Conservation (phyloP, 257 asterid species). For the Rubia yunnanensis region DNA sequence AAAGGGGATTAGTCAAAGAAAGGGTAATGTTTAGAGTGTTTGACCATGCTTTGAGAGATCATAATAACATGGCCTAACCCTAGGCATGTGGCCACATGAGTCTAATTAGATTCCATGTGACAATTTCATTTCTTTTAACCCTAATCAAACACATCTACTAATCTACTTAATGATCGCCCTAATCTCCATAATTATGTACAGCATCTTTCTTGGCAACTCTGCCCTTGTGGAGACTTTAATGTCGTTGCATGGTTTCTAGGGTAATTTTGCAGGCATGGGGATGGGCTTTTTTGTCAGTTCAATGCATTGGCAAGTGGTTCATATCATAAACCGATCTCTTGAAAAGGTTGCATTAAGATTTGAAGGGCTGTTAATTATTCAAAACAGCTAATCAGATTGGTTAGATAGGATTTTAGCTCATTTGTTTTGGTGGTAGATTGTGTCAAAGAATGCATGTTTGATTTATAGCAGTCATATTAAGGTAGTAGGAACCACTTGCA, state of each 20-base stretch:
- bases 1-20: slow-evolving; percentile 25
- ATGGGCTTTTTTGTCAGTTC: slow-evolving; percentile 36
- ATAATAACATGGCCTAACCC: slow-evolving; percentile 36
- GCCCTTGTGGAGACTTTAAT: slow-evolving; percentile 19
- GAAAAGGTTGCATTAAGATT: slow-evolving; percentile 30
- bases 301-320: slow-evolving; percentile 19
- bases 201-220: slow-evolving; percentile 12
- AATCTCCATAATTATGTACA: neutral
- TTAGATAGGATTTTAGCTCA: slow-evolving; percentile 11
- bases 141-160: slow-evolving; percentile 21
- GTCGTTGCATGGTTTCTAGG: neutral
- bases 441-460: too few relatives aligned
- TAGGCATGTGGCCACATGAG: slow-evolving; percentile 70
- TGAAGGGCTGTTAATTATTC: slow-evolving; percentile 21
- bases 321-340: slow-evolving; percentile 23
- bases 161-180: neutral
- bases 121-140: slow-evolving; percentile 20
- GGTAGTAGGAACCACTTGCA: too few relatives aligned
- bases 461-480: too few relatives aligned
- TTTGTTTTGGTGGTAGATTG: slow-evolving; percentile 2
- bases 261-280: slow-evolving; percentile 11
- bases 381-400: slow-evolving; percentile 31
- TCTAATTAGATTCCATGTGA: slow-evolving; percentile 58
- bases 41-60: slow-evolving; percentile 21
- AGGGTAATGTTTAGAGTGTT: slow-evolving; percentile 16